phyloP scores from a whole-genome alignment of 2,329 filamentous ascomycete species.

The Albifimbria verrucaria region DNA sequence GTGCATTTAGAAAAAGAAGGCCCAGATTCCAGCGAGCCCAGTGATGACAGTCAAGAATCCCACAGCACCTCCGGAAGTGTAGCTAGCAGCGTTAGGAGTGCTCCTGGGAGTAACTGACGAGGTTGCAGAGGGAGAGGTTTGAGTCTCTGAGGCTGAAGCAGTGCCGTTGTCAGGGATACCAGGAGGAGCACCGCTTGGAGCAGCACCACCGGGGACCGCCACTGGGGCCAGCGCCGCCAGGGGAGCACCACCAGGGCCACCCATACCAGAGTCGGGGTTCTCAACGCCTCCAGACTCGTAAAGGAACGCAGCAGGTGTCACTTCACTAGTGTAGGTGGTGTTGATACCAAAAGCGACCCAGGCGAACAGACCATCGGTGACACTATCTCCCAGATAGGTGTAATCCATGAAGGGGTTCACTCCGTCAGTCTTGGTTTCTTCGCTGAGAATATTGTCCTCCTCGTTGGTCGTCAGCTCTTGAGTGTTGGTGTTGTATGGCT shows the following conservation, averaged over 20 bases:
- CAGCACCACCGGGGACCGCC: too few relatives aligned
- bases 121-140: too few relatives aligned
- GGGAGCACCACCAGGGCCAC: neutral
- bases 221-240: too few relatives aligned
- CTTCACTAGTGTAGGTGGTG: neutral
- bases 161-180: too few relatives aligned
- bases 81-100: too few relatives aligned
- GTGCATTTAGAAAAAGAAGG: too few relatives aligned
- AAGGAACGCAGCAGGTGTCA: neutral
- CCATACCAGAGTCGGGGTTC: neutral
- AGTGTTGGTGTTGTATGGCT: slow-evolving; percentile 42
- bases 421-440: slow-evolving; percentile 42
- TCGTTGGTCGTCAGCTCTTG: slow-evolving; percentile 42
- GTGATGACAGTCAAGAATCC: too few relatives aligned
- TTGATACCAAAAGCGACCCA: slow-evolving; percentile 54
- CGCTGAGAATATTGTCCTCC: slow-evolving; percentile 33
- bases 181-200: too few relatives aligned
- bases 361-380: slow-evolving; percentile 48
- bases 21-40: too few relatives aligned
- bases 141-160: too few relatives aligned
- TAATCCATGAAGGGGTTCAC: slow-evolving; percentile 60
- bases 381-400: slow-evolving; percentile 49
- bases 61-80: too few relatives aligned
- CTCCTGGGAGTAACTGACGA: too few relatives aligned
- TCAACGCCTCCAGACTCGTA: neutral